Percentiles rank a stretch among this genome's conserved stretches.
These are phyloP conservation scores for Blastobotrys parvus DNA, from an alignment of 805 yeast genomes.

Conservation along the genomic window DNA sequence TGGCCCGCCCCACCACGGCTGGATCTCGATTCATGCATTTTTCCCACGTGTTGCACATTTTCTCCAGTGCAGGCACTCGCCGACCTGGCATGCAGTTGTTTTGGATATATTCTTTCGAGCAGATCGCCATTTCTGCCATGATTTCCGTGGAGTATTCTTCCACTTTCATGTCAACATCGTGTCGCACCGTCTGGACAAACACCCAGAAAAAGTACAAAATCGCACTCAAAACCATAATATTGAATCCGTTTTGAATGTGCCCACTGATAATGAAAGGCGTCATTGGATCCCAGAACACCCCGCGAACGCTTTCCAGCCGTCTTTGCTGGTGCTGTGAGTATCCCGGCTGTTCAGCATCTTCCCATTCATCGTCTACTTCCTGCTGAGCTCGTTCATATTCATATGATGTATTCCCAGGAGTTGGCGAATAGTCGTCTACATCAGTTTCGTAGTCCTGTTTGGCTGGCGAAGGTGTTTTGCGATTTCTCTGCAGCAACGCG, in stretches of 20 bases:
- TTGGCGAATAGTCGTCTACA: background rate
- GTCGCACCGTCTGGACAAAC: constrained; percentile 46
- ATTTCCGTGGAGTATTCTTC: constrained; percentile 54
- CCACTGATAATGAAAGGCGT: constrained; percentile 49
- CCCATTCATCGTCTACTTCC: background rate
- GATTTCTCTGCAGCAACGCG: background rate
- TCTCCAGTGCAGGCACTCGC: constrained; percentile 69
- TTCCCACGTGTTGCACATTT: constrained; percentile 64
- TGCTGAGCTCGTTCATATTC: background rate
- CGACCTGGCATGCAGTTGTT: constrained; percentile 60
- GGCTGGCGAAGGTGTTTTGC: background rate
- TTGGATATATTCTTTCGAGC: constrained; percentile 58
- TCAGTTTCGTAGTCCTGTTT: background rate
- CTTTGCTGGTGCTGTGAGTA: background rate
- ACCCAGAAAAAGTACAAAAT: constrained; percentile 44
- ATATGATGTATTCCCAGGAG: too few species aligned
- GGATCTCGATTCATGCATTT: constrained; percentile 80
- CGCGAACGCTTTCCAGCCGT: too few species aligned
- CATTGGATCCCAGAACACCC: constrained; percentile 15
- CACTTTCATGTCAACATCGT: constrained; percentile 66
- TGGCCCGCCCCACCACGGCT: constrained; percentile 53
- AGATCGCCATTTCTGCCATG: constrained; percentile 53
- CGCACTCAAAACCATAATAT: constrained; percentile 42
- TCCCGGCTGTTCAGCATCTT: background rate
- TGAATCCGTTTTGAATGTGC: constrained; percentile 57